phyloP scores from a whole-genome alignment of 2,329 filamentous ascomycete species.

The Cordyceps tenuipes region DNA sequence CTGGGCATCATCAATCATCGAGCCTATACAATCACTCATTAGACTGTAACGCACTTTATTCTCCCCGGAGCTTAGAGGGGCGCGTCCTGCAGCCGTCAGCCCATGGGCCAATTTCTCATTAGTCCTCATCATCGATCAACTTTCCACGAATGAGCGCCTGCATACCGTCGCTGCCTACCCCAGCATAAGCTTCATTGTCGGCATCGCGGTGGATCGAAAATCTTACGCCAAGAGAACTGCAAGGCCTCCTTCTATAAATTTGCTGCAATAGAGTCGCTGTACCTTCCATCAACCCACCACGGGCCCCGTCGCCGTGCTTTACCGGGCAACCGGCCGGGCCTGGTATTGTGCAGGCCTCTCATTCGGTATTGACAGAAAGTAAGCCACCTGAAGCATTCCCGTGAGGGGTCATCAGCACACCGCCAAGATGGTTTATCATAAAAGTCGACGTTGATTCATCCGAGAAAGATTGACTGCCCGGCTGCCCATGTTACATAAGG shows the following conservation, averaged over 20 bases:
- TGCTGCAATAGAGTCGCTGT: neutral
- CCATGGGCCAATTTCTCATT: neutral
- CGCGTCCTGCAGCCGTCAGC: neutral
- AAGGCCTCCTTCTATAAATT: neutral
- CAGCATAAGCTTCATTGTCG: too few relatives aligned
- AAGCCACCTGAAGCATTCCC: too few relatives aligned
- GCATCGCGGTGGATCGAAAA: constrained; percentile 2
- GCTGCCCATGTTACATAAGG: too few relatives aligned
- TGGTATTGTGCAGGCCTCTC: neutral
- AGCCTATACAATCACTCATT: too few relatives aligned
- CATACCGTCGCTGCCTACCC: neutral
- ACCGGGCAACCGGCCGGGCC: neutral
- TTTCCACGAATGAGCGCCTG: neutral
- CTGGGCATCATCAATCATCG: too few relatives aligned
- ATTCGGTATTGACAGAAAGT: too few relatives aligned
- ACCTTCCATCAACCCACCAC: neutral
- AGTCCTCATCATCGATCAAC: neutral
- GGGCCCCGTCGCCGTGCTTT: neutral
- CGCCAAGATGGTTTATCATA: too few relatives aligned
- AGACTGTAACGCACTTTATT: neutral
- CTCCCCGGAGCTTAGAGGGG: neutral
- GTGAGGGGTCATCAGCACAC: neutral
- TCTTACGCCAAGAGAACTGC: constrained; percentile 3
- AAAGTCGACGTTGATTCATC: neutral
- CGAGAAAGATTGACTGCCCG: too few relatives aligned